Evolutionary conservation across 129 eudicot genomes (phyloP).

Genomic region (Arctium lappa): DNA sequence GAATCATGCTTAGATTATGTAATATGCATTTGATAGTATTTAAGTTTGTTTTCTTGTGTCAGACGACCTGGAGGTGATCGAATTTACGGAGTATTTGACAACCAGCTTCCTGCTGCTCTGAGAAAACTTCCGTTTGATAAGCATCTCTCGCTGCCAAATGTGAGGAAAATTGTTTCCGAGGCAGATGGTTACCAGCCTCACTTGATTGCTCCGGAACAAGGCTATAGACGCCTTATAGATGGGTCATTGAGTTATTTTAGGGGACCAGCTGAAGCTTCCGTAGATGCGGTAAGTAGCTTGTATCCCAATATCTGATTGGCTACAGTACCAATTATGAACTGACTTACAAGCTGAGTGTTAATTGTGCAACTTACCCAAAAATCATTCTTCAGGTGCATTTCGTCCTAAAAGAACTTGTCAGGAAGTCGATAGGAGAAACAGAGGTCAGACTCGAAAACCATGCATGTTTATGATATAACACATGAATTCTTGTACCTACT

Average conservation of each 20-base stretch:
- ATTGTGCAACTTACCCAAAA: slow-evolving; percentile 22
- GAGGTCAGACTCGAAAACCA: slow-evolving; percentile 50
- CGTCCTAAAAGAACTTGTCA: slow-evolving; percentile 92
- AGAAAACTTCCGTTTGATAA: slow-evolving; percentile 78
- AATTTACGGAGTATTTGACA: slow-evolving; percentile 81
- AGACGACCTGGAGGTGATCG: slow-evolving; percentile 91
- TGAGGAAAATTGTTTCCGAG: slow-evolving; percentile 74
- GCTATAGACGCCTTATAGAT: slow-evolving; percentile 81
- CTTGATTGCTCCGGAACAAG: slow-evolving; percentile 95
- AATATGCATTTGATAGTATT: neutral
- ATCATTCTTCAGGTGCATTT: slow-evolving; percentile 73
- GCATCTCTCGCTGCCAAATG: slow-evolving; percentile 77
- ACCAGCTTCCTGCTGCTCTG: slow-evolving; percentile 89
- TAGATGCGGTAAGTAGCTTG: slow-evolving; percentile 69
- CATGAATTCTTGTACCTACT: neutral
- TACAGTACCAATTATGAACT: neutral
- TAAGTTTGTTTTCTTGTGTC: neutral
- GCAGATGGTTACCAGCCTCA: slow-evolving; percentile 97
- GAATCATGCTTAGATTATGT: neutral
- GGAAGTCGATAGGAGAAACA: slow-evolving; percentile 93
- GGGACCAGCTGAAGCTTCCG: slow-evolving; percentile 95
- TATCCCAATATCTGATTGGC: neutral
- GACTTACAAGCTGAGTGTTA: neutral
- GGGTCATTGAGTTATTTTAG: slow-evolving; percentile 69
- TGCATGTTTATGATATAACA: slow-evolving; percentile 2